Evolutionary conservation across 2,329 filamentous ascomycete species (phyloP).

Genomic region (Cercospora nicotianae): DNA sequence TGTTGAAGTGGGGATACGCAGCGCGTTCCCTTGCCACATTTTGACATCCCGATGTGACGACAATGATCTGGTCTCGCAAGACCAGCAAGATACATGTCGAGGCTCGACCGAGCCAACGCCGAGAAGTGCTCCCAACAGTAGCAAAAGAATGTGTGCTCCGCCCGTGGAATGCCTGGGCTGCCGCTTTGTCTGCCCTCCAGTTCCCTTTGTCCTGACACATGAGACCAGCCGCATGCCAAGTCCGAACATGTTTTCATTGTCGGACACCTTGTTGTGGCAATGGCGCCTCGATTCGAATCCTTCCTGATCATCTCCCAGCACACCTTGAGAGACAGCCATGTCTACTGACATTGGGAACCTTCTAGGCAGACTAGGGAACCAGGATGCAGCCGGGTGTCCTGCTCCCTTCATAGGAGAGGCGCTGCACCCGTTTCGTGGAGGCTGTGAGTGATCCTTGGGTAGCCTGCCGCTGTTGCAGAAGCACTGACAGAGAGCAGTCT

Average conservation of each 20-base stretch:
- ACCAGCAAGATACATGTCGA: neutral
- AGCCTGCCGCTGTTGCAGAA: neutral
- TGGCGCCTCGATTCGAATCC: neutral
- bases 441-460: conserved; percentile 26
- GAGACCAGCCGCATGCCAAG: conserved; percentile 1
- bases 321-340: neutral
- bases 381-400: conserved; percentile 32
- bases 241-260: neutral
- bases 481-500: conserved; percentile 18
- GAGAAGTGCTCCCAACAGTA: neutral
- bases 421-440: conserved; percentile 27
- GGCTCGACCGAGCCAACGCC: neutral
- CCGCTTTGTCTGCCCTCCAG: neutral
- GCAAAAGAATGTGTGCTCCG: neutral
- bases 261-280: neutral
- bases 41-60: too few species aligned
- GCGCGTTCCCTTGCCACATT: too few species aligned
- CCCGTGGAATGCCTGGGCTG: neutral
- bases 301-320: neutral
- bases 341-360: conserved; percentile 5
- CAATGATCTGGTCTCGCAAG: neutral
- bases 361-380: conserved; percentile 16
- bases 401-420: conserved; percentile 32
- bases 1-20: neutral
- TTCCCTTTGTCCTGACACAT: neutral